phyloP scores from a whole-genome alignment of 768 basidiomycete species.

The Rhodosporidiobolus sp. region DNA sequence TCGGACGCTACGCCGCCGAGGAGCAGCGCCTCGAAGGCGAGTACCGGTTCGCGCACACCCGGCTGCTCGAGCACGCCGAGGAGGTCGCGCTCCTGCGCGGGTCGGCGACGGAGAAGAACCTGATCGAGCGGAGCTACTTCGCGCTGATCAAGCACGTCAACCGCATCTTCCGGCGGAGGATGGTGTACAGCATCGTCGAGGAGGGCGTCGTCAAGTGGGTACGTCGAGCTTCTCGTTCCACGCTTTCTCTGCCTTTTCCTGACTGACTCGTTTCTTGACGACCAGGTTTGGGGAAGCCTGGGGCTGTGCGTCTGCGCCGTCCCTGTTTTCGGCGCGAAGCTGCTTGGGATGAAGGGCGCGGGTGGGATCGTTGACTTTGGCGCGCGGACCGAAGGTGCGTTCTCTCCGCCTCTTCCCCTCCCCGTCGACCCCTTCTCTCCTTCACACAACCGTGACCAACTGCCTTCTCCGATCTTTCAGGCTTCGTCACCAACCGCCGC shows the following conservation, averaged over 20 bases:
- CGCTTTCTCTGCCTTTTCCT: too few relatives aligned
- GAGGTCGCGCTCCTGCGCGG: conserved; percentile 59
- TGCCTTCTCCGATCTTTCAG: conserved; percentile 50
- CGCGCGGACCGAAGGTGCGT: conserved; percentile 76
- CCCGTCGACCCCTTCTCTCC: not conserved
- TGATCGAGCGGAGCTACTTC: conserved; percentile 84
- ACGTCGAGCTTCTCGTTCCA: not conserved
- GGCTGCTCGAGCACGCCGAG: conserved; percentile 81
- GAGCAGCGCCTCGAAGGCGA: conserved; percentile 85
- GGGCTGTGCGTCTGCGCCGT: conserved; percentile 89
- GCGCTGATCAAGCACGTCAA: conserved; percentile 80
- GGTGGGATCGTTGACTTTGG: conserved; percentile 69
- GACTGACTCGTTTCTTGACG: not conserved
- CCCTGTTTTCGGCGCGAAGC: conserved; percentile 76
- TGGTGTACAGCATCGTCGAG: conserved; percentile 88
- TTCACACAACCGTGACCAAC: not conserved
- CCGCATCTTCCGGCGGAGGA: conserved; percentile 68
- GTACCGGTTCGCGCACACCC: conserved; percentile 85
- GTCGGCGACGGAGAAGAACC: conserved; percentile 76
- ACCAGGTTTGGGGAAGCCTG: conserved; percentile 82
- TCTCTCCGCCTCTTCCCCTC: not conserved
- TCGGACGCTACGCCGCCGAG: conserved; percentile 82
- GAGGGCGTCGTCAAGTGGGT: conserved; percentile 87
- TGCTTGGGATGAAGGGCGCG: conserved; percentile 56
- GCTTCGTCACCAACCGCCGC: conserved; percentile 84